These are phyloP conservation scores for Neoboletus subvelutipes DNA, from an alignment of 768 basidiomycete species.

Conservation along the genomic window DNA sequence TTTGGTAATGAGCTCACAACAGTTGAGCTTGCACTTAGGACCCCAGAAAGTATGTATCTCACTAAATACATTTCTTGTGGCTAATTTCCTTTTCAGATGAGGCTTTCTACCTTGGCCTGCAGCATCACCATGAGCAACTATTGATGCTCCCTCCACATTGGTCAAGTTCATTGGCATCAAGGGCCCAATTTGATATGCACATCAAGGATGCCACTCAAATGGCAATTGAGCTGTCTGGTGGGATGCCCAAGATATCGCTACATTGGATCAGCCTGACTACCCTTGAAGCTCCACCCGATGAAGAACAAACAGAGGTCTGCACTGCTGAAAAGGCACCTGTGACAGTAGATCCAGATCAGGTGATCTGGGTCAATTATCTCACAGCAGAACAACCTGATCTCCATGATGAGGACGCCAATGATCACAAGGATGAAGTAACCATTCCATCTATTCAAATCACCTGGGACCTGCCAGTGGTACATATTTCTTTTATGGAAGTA, in stretches of 20 bases:
- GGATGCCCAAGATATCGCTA: not conserved
- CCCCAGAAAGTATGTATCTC: too few species aligned
- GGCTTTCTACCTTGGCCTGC: too few species aligned
- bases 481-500: not conserved
- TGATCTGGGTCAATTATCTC: not conserved
- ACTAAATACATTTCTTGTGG: too few species aligned
- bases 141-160: too few species aligned
- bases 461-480: too few species aligned
- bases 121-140: too few species aligned
- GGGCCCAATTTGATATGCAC: not conserved
- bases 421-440: not conserved
- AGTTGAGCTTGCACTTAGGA: conserved; percentile 14
- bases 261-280: not conserved
- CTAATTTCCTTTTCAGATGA: too few species aligned
- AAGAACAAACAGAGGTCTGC: not conserved
- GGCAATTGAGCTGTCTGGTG: too few species aligned
- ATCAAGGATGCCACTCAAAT: not conserved
- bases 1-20: conserved; percentile 31
- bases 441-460: not conserved
- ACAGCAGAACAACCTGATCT: not conserved
- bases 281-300: not conserved
- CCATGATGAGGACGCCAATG: not conserved
- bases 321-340: not conserved
- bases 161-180: too few species aligned
- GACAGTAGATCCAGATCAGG: not conserved